Evolutionary conservation across 176 grass and related monocot genomes (phyloP).

Genomic region (Ensete ventricosum): DNA sequence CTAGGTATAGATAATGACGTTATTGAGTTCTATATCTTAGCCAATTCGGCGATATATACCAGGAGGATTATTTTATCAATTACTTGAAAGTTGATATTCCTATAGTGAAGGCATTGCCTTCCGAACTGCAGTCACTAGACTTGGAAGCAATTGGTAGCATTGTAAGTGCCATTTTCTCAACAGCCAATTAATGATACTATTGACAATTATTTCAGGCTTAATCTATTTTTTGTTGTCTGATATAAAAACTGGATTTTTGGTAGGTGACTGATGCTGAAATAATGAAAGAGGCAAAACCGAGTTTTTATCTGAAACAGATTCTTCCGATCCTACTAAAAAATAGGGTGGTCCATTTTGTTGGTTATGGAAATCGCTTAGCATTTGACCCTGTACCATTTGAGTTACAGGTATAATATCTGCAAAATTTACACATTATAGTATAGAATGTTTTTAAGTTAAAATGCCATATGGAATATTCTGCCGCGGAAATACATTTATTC

Average conservation of each 20-base stretch:
- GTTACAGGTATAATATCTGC: slow-evolving; percentile 57
- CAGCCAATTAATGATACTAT: slow-evolving; percentile 3
- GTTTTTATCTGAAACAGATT: slow-evolving; percentile 82
- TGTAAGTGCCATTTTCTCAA: slow-evolving; percentile 43
- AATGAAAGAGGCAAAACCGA: slow-evolving; percentile 93
- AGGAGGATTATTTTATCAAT: slow-evolving; percentile 93
- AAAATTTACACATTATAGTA: background rate
- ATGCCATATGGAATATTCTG: no score
- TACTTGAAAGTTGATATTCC: slow-evolving; percentile 89
- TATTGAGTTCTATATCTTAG: slow-evolving; percentile 61
- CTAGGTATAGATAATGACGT: slow-evolving; percentile 30
- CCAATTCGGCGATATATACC: slow-evolving; percentile 98
- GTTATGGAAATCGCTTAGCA: slow-evolving; percentile 98
- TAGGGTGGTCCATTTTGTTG: slow-evolving; percentile 83
- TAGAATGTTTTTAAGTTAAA: no score
- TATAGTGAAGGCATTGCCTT: slow-evolving; percentile 79
- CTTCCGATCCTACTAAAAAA: slow-evolving; percentile 83
- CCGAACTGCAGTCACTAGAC: slow-evolving; percentile 71
- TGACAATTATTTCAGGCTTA: background rate
- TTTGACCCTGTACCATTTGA: slow-evolving; percentile 95
- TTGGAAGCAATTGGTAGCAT: slow-evolving; percentile 76
- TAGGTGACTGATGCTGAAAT: slow-evolving; percentile 90
- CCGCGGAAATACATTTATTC: no score
- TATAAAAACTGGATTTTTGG: slow-evolving; percentile 25
- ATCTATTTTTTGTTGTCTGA: slow-evolving; percentile 4